Conservation (phyloP, 2,329 filamentous ascomycete genomes). For the Trichophyton schoenleinii region DNA sequence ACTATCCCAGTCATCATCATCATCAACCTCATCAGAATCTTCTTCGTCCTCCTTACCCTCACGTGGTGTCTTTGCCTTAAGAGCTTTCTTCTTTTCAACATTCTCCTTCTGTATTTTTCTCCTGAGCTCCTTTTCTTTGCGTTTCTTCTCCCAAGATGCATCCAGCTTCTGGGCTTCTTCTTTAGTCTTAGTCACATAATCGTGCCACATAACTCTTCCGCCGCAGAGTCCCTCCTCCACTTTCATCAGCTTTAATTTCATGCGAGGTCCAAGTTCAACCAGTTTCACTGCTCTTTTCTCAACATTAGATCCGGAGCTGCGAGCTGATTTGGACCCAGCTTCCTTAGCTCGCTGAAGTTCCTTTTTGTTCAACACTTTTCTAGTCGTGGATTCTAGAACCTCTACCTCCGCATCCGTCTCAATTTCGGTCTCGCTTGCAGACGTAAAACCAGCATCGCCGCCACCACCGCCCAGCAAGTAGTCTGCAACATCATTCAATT, state of each 20-base stretch:
- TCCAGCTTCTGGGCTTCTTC: slow-evolving; percentile 69
- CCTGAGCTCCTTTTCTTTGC: slow-evolving; percentile 68
- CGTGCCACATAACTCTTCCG: slow-evolving; percentile 95
- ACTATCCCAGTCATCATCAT: slow-evolving; percentile 42
- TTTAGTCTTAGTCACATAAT: slow-evolving; percentile 75
- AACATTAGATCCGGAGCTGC: slow-evolving; percentile 41
- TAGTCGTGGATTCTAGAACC: slow-evolving; percentile 48
- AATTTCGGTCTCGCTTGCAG: slow-evolving; percentile 80
- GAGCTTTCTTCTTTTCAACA: slow-evolving; percentile 69
- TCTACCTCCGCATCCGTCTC: slow-evolving; percentile 96
- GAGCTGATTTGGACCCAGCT: slow-evolving; percentile 35
- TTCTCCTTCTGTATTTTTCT: slow-evolving; percentile 79
- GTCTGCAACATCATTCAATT: slow-evolving; percentile 84
- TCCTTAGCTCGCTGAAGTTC: slow-evolving; percentile 37
- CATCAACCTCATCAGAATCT: slow-evolving; percentile 40
- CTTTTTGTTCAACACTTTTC: slow-evolving; percentile 41
- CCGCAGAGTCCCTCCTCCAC: slow-evolving; percentile 87
- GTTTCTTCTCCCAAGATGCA: slow-evolving; percentile 64
- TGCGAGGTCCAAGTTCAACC: slow-evolving; percentile 78
- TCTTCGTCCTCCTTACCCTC: slow-evolving; percentile 35
- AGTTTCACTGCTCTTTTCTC: slow-evolving; percentile 84
- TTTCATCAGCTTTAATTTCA: slow-evolving; percentile 82
- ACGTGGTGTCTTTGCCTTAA: slow-evolving; percentile 39
- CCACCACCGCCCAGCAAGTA: slow-evolving; percentile 59
- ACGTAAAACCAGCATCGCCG: slow-evolving; percentile 63